Evolutionary conservation across 2,329 filamentous ascomycete genomes (phyloP).

Genomic region (Pezicula carpinea): DNA sequence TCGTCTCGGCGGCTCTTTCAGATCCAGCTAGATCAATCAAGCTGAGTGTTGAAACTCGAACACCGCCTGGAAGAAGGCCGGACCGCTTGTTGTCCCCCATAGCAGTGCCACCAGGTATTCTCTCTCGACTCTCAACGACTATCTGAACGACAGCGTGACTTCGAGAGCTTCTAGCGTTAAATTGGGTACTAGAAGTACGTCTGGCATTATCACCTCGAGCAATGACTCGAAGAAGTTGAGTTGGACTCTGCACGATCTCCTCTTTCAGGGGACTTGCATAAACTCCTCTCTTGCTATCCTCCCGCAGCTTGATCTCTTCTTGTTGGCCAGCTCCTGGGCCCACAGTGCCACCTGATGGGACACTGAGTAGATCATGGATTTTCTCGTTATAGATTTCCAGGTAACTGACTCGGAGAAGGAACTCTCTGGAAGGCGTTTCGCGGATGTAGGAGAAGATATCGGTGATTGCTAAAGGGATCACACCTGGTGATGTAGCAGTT

Average conservation of each 20-base stretch:
- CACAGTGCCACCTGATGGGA: slow-evolving; percentile 54
- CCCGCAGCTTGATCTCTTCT: slow-evolving; percentile 94
- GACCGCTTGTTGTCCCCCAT: slow-evolving; percentile 60
- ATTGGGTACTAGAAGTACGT: slow-evolving; percentile 90
- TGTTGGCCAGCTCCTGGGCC: slow-evolving; percentile 54
- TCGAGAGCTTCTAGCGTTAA: slow-evolving; percentile 92
- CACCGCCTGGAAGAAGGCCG: slow-evolving; percentile 74
- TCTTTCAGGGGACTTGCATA: slow-evolving; percentile 96
- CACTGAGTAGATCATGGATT: slow-evolving; percentile 87
- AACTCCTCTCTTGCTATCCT: slow-evolving; percentile 93
- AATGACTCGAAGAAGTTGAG: slow-evolving; percentile 90
- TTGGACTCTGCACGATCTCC: slow-evolving; percentile 97
- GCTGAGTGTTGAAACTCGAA: slow-evolving; percentile 90
- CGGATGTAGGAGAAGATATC: slow-evolving; percentile 99
- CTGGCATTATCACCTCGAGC: slow-evolving; percentile 88
- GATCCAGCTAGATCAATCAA: slow-evolving; percentile 95
- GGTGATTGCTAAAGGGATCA: slow-evolving; percentile 94
- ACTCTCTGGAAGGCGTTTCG: slow-evolving; percentile 91
- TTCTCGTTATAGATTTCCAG: slow-evolving; percentile 98
- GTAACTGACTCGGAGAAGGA: slow-evolving; percentile 92
- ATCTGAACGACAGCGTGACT: slow-evolving; percentile 99
- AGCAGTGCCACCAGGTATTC: slow-evolving; percentile 50
- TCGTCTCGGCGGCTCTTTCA: slow-evolving; percentile 91
- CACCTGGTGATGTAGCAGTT: slow-evolving; percentile 89
- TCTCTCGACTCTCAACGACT: slow-evolving; percentile 92